These are phyloP conservation scores for Leptomonas pyrrhocoris DNA, from an alignment of 208 protist species.

Conservation along the genomic window DNA sequence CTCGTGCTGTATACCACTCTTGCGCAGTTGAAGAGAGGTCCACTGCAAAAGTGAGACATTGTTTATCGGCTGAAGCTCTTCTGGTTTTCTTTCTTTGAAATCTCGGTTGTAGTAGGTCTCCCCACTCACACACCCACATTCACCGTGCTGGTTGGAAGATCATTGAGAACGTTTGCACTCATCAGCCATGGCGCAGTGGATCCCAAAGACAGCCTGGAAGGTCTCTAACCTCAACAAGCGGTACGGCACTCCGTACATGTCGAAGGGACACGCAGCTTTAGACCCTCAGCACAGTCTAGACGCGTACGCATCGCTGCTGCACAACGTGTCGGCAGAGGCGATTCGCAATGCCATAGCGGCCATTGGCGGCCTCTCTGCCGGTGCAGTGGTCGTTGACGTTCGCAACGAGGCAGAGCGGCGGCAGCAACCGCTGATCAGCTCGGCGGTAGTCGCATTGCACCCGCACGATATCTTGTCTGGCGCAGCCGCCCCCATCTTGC, in stretches of 20 bases:
- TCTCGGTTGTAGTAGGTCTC: too few species aligned
- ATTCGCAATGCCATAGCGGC: conserved; percentile 10
- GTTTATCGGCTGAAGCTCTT: too few species aligned
- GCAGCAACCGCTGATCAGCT: conserved; percentile 22
- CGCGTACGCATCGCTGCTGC: conserved; percentile 35
- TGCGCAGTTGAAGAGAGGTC: too few species aligned
- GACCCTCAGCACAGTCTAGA: conserved; percentile 31
- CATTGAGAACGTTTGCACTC: not conserved
- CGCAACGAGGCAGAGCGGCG: conserved; percentile 48
- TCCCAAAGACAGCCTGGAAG: conserved; percentile 89
- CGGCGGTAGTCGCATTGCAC: conserved; percentile 59
- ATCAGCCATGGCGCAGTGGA: conserved; percentile 80
- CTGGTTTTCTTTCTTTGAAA: not conserved
- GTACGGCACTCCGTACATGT: conserved; percentile 72
- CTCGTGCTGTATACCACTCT: too few species aligned
- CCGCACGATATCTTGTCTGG: conserved; percentile 83
- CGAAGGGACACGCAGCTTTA: conserved; percentile 33
- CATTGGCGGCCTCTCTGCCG: not conserved
- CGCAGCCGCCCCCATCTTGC: conserved; percentile 68
- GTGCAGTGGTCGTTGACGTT: conserved; percentile 71
- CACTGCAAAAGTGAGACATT: too few species aligned
- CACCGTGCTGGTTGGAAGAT: too few species aligned
- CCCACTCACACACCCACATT: too few species aligned
- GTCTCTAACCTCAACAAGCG: conserved; percentile 87
- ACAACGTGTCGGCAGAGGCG: not conserved